phyloP scores from a whole-genome alignment of 805 yeast genomes.

The Millerozyma miso region DNA sequence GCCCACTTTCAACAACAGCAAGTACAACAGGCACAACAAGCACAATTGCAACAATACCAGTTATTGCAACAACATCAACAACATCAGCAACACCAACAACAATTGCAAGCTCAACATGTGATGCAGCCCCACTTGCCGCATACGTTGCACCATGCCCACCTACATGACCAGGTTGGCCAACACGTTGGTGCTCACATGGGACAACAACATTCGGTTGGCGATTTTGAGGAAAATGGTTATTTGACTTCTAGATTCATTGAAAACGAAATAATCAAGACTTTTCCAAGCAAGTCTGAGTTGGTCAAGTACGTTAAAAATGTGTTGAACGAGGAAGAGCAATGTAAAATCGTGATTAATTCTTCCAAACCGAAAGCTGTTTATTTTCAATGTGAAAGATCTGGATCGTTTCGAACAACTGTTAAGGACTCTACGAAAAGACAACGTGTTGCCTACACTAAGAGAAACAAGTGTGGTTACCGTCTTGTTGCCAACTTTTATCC shows the following conservation, averaged over 20 bases:
- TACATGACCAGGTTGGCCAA: conserved; percentile 4
- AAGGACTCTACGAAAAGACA: conserved; percentile 43
- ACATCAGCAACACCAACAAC: conserved; percentile 12
- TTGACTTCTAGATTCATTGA: conserved; percentile 23
- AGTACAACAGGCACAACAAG: conserved; percentile 12
- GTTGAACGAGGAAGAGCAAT: conserved; percentile 33
- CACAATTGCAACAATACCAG: conserved; percentile 7
- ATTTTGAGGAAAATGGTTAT: conserved; percentile 13
- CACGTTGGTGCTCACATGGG: conserved; percentile 5
- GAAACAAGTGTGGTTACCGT: conserved; percentile 44
- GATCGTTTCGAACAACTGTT: conserved; percentile 43
- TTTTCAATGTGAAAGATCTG: conserved; percentile 44
- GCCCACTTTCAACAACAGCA: conserved; percentile 12
- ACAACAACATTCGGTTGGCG: conserved; percentile 9
- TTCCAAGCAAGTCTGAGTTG: conserved; percentile 22
- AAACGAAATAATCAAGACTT: conserved; percentile 29
- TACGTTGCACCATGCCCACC: conserved; percentile 15
- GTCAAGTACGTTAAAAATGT: conserved; percentile 34
- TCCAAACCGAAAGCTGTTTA: conserved; percentile 46
- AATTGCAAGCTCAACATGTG: conserved; percentile 11
- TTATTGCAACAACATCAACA: conserved; percentile 10
- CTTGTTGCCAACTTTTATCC: conserved; percentile 43
- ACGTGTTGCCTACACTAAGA: conserved; percentile 44
- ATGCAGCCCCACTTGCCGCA: conserved; percentile 4
- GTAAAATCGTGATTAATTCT: conserved; percentile 44